phyloP scores from a whole-genome alignment of 257 asterid genomes.

The Nicotiana sylvestris region DNA sequence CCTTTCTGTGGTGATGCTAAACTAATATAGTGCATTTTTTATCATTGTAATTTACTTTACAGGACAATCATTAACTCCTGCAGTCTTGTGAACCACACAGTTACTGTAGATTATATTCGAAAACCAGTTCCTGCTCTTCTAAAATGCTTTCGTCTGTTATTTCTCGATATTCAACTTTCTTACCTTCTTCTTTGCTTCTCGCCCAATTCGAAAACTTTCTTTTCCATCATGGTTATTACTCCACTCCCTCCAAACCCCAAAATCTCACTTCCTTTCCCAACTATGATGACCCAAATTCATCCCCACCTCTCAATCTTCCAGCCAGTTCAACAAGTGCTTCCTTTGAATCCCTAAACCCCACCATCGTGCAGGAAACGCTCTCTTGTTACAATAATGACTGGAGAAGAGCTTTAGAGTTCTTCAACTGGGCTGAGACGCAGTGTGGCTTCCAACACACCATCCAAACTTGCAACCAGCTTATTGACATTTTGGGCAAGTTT shows the following conservation, averaged over 20 bases:
- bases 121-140: background rate
- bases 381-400: constrained; percentile 74
- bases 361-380: constrained; percentile 53
- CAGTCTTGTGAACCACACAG: background rate
- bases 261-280: constrained; percentile 19
- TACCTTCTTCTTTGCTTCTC: constrained; percentile 26
- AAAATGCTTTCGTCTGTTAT: constrained; percentile 38
- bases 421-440: constrained; percentile 66
- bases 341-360: constrained; percentile 28
- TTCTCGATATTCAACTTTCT: constrained; percentile 28
- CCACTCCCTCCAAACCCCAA: constrained; percentile 8
- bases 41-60: background rate
- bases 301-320: constrained; percentile 22
- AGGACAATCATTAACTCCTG: background rate
- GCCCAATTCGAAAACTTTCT: constrained; percentile 29
- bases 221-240: constrained; percentile 11
- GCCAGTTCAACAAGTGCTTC: constrained; percentile 14
- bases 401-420: constrained; percentile 79
- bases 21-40: background rate
- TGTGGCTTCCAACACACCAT: constrained; percentile 61
- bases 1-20: background rate
- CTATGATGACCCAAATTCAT: constrained; percentile 11
- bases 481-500: constrained; percentile 78
- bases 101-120: background rate
- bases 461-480: constrained; percentile 55